Evolutionary conservation across 441 rosid genomes (phyloP), one percentile per base, ranked within the genome.

Genomic region (Hypseocharis bilobata): DNA sequence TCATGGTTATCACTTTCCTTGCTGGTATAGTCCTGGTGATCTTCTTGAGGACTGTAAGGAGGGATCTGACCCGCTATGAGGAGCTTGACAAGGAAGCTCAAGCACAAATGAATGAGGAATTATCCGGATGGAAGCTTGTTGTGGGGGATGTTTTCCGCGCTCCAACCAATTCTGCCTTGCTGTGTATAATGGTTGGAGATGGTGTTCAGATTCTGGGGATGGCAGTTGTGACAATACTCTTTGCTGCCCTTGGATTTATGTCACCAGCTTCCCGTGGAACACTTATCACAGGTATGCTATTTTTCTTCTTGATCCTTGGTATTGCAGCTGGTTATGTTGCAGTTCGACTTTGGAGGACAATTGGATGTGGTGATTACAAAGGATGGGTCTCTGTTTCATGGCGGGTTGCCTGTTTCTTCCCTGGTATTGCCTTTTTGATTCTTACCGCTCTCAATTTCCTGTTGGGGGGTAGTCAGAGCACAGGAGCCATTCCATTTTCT

Each of bases 71-170:
- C 16, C 86, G 80, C 1, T 88, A 86, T 57, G 90, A 85, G 84
- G 95, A 86, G 72, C 83, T 83, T 4, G 82, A 83, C 79, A 83
- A 83, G 79, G 88, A 82, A 63, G 87, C 89, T 27, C 87, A 88
- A 62, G 88, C 85, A 58, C 88, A 88, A 76, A 85, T 85, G 86
- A 85, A 85, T 6, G 96, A 88, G 78, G 96, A 88, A 74, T 74
- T 83, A 44, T 88, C 87, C 25, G 92, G 96, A 14, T 88, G 96
- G 92, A 88, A 88, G 75, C 96, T 88, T 66, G 90, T 88, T 26
- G 85, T 85, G 0, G 89, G 92, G 0, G 91, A 86, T 72, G 92
- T 85, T 59, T 88, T 88, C 77, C 86, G 96, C 32, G 86, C 88
- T 36, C 96, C 90, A 6, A 69, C 75, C 28, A 79, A 81, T 69